Conservation (phyloP, 192 early-diverging fungal genomes). For the Phycomyces nitens region DNA sequence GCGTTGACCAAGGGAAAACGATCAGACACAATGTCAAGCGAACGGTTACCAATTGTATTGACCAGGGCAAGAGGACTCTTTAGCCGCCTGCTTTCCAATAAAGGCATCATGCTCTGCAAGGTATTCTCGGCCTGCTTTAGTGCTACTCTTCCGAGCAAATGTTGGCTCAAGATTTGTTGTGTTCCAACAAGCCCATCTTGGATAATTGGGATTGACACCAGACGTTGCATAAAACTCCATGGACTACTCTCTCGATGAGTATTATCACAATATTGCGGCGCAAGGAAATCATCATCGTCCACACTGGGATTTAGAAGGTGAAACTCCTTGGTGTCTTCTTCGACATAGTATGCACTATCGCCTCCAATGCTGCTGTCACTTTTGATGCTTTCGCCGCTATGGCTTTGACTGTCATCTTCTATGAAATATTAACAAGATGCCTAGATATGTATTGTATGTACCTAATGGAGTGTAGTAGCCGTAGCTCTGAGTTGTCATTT, state of each 20-base stretch:
- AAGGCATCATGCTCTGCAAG: background rate
- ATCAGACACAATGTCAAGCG: conserved; percentile 18
- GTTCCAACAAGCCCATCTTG: conserved; percentile 17
- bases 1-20: conserved; percentile 14
- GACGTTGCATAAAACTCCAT: conserved; percentile 10
- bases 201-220: conserved; percentile 18
- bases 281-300: too few species aligned
- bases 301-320: background rate
- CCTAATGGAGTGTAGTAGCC: too few species aligned
- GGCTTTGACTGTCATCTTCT: conserved; percentile 2
- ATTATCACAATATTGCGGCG: background rate
- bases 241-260: conserved; percentile 2
- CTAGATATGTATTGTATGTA: too few species aligned
- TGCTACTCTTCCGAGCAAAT: conserved; percentile 9
- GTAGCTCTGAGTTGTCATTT: background rate
- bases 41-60: conserved; percentile 16
- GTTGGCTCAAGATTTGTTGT: conserved; percentile 17
- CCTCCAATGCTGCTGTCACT: conserved; percentile 6
- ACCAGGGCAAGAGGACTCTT: conserved; percentile 2
- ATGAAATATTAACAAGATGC: too few species aligned
- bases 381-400: background rate
- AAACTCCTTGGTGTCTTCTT: conserved; percentile 9
- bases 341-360: conserved; percentile 10
- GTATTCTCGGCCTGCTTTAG: conserved; percentile 18
- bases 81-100: background rate